Evolutionary conservation across 768 basidiomycete genomes (phyloP).

Genomic region (Rhizopogon rudus): DNA sequence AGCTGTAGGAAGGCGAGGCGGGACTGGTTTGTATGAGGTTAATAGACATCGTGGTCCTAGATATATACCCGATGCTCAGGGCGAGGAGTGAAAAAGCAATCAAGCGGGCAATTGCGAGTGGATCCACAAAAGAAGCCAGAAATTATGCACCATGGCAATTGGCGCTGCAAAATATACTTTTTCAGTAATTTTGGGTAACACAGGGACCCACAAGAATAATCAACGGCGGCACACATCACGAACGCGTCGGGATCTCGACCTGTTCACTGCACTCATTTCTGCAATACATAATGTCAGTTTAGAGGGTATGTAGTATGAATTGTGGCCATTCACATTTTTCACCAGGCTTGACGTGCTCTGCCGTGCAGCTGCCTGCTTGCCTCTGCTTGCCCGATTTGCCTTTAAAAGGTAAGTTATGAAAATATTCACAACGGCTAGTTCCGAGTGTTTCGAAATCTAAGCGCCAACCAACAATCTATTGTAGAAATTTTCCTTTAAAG

Average conservation of each 20-base stretch:
- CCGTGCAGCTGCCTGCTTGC: no score
- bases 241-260: neutral
- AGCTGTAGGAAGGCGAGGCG: neutral
- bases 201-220: neutral
- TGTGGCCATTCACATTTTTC: no score
- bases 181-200: neutral
- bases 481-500: no score
- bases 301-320: no score
- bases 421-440: no score
- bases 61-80: slow-evolving; percentile 6
- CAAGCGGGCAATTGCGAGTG: slow-evolving; percentile 4
- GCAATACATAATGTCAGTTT: no score
- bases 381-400: no score
- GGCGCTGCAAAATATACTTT: neutral
- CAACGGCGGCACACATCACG: neutral
- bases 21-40: neutral
- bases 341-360: no score
- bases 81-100: slow-evolving; percentile 3
- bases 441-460: no score
- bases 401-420: no score
- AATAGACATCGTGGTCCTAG: neutral
- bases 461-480: no score
- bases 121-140: slow-evolving; percentile 7
- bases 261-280: no score
- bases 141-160: neutral